phyloP scores from a whole-genome alignment of 495 filamentous ascomycete species.

The Umbilicaria muhlenbergii region DNA sequence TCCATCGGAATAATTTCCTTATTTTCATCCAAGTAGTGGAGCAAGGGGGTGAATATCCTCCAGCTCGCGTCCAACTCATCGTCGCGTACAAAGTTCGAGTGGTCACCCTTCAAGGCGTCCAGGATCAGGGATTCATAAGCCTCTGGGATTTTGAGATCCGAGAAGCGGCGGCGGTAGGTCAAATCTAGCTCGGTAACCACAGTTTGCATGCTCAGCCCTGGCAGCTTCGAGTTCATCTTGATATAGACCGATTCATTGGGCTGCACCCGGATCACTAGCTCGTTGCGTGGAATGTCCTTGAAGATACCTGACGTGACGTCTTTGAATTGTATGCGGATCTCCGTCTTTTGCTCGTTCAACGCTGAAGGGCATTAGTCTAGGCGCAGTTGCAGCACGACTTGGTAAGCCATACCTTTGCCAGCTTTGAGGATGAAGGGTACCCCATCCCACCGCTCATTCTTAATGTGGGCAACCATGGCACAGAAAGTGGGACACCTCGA shows the following conservation, averaged over 20 bases:
- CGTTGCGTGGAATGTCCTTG: conserved; percentile 98
- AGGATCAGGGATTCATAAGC: conserved; percentile 97
- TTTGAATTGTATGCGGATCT: conserved; percentile 98
- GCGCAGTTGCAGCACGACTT: neutral
- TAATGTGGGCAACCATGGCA: conserved; percentile 91
- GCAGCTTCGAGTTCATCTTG: conserved; percentile 99
- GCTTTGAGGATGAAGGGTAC: conserved; percentile 99
- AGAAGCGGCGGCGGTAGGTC: conserved; percentile 96
- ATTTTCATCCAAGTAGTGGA: conserved; percentile 97
- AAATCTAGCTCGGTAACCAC: conserved; percentile 97
- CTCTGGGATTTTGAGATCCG: conserved; percentile 98
- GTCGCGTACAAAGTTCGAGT: conserved; percentile 99
- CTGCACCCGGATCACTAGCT: conserved; percentile 97
- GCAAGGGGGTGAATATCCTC: conserved; percentile 93
- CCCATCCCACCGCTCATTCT: conserved; percentile 99
- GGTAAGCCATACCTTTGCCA: conserved; percentile 56
- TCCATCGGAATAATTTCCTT: conserved; percentile 99
- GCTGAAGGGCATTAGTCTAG: conserved; percentile 28
- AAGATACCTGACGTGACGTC: conserved; percentile 99
- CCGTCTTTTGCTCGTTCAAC: conserved; percentile 98
- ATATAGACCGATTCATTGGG: conserved; percentile 99
- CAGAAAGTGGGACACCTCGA: conserved; percentile 97
- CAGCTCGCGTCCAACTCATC: conserved; percentile 97
- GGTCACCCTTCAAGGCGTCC: conserved; percentile 95
- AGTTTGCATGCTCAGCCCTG: conserved; percentile 98